These are phyloP conservation scores for Leishmania aethiopica DNA, from an alignment of 208 protist genomes.

Conservation along the genomic window DNA sequence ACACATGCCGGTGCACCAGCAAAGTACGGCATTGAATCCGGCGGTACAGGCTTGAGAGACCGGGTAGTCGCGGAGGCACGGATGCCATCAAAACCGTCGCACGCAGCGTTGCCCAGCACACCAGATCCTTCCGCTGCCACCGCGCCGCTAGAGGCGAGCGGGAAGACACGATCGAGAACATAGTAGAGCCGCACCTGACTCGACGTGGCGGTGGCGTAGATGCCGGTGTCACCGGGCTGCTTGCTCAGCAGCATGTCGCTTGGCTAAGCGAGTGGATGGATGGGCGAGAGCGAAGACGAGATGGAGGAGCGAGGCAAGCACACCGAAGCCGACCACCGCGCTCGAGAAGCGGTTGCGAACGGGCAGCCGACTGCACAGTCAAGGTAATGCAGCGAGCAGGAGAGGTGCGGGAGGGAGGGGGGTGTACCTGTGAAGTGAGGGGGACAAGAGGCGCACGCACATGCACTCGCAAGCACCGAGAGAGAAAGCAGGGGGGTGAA, in stretches of 20 bases:
- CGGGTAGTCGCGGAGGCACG: not conserved
- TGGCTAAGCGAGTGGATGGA: not conserved
- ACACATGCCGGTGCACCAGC: conserved; percentile 22
- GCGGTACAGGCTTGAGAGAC: not conserved
- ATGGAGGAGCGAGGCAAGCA: not conserved
- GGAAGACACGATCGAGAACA: conserved; percentile 31
- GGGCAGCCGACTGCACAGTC: too few species aligned
- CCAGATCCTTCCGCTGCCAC: not conserved
- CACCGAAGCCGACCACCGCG: too few species aligned
- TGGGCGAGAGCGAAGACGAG: not conserved
- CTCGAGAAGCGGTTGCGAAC: too few species aligned
- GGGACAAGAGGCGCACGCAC: not conserved
- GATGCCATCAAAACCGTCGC: not conserved
- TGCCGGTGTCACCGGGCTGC: conserved; percentile 64
- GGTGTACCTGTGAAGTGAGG: not conserved
- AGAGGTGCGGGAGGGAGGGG: too few species aligned
- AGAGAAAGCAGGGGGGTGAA: not conserved
- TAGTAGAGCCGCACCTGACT: conserved; percentile 49
- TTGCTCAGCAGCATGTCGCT: conserved; percentile 65
- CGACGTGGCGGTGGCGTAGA: conserved; percentile 64
- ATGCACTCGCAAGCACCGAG: not conserved
- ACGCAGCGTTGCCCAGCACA: not conserved
- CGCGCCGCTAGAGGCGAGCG: not conserved
- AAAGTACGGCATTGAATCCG: conserved; percentile 7
- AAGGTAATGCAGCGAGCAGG: too few species aligned